Percentiles rank a stretch among this genome's conserved stretches.
Conservation (phyloP, 2,329 filamentous ascomycete genomes). For the Annulohypoxylon truncatum region DNA sequence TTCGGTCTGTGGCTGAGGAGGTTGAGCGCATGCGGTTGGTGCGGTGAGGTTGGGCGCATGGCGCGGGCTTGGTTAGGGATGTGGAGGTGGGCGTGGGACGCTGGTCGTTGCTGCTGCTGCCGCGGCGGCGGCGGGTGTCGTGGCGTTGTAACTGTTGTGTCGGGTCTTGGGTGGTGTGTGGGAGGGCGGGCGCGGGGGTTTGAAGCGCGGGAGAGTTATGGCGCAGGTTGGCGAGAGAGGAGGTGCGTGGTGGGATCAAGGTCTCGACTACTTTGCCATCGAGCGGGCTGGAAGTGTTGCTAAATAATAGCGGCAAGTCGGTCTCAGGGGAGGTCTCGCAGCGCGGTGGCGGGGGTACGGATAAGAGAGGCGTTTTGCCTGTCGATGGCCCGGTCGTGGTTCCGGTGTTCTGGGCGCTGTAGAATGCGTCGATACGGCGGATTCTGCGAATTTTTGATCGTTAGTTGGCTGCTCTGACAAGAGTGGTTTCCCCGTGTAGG, state of each 20-base stretch:
- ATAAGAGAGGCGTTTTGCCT: background rate
- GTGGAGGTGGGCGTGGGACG: background rate
- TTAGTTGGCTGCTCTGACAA: background rate
- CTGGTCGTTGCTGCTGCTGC: too few species aligned
- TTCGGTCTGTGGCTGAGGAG: background rate
- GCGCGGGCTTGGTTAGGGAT: background rate
- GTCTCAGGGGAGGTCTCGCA: background rate
- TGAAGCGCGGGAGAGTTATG: background rate
- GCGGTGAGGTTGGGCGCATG: too few species aligned
- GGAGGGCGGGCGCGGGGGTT: background rate
- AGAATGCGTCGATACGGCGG: background rate
- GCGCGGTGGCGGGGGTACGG: background rate
- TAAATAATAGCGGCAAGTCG: background rate
- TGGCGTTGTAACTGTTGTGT: too few species aligned
- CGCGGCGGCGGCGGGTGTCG: too few species aligned
- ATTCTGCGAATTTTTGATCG: background rate
- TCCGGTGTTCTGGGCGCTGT: background rate
- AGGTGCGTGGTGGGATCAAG: slow-evolving; percentile 22
- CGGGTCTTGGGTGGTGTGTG: too few species aligned
- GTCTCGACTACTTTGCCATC: background rate
- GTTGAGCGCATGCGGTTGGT: background rate
- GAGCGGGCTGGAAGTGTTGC: slow-evolving; percentile 1
- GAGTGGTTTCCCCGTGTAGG: background rate
- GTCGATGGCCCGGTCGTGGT: background rate
- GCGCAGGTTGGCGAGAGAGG: background rate